phyloP scores from a whole-genome alignment of 495 filamentous ascomycete species.

The Pyronema omphalodes region DNA sequence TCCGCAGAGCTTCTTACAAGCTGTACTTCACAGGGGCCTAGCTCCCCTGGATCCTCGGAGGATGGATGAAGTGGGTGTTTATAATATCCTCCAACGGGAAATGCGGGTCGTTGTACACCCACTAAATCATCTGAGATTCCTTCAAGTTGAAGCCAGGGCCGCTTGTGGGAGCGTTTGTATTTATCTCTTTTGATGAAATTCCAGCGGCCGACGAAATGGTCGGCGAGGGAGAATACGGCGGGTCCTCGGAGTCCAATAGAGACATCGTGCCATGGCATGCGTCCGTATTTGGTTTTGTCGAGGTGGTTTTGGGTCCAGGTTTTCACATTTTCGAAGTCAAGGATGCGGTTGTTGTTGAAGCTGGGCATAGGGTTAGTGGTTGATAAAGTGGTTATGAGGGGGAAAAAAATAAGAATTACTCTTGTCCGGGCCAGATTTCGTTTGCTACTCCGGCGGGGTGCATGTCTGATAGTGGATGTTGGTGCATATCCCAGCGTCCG shows the following conservation, averaged over 20 bases:
- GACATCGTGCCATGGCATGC: slow-evolving; percentile 98
- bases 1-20: slow-evolving; percentile 72
- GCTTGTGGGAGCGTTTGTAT: slow-evolving; percentile 67
- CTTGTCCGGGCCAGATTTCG: slow-evolving; percentile 87
- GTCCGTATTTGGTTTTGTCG: slow-evolving; percentile 77
- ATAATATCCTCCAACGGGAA: slow-evolving; percentile 70
- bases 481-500: slow-evolving; percentile 74
- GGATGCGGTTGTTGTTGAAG: slow-evolving; percentile 41
- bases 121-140: slow-evolving; percentile 76
- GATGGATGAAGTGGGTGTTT: slow-evolving; percentile 59
- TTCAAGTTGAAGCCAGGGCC: slow-evolving; percentile 66
- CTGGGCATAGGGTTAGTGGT: background rate
- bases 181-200: slow-evolving; percentile 96
- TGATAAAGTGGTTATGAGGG: background rate
- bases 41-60: slow-evolving; percentile 28
- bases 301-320: slow-evolving; percentile 89
- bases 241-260: slow-evolving; percentile 77
- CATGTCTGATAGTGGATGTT: slow-evolving; percentile 72
- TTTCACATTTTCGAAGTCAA: slow-evolving; percentile 82
- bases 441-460: slow-evolving; percentile 66
- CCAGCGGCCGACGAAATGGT: slow-evolving; percentile 84
- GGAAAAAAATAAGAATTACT: slow-evolving; percentile 53
- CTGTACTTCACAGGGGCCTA: slow-evolving; percentile 50
- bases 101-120: slow-evolving; percentile 67
- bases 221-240: slow-evolving; percentile 82